phyloP scores from a whole-genome alignment of 768 basidiomycete genomes.

The Termitomyces sp. region DNA sequence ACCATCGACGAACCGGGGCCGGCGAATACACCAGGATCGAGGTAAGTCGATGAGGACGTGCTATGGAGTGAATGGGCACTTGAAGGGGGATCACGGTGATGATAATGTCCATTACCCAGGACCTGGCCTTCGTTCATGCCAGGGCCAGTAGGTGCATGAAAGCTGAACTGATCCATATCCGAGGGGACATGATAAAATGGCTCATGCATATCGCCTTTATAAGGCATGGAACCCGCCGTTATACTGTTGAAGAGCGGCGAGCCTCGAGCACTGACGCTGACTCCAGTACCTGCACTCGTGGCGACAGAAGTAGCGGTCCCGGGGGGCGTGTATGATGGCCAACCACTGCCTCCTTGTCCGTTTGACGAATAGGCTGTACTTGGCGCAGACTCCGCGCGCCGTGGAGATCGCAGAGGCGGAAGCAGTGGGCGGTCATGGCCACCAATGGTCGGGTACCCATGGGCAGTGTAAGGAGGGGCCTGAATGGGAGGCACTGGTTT shows the following conservation, averaged over 20 bases:
- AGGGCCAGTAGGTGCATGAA: conserved; percentile 33
- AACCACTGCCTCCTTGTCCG: conserved; percentile 44
- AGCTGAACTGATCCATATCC: conserved; percentile 52
- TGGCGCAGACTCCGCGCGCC: conserved; percentile 50
- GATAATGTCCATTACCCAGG: conserved; percentile 25
- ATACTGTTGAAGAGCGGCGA: conserved; percentile 41
- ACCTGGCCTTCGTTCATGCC: conserved; percentile 25
- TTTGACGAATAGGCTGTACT: conserved; percentile 47
- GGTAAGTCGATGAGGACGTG: conserved; percentile 15
- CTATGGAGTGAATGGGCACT: conserved; percentile 21
- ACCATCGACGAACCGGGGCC: conserved; percentile 25
- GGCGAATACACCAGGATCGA: conserved; percentile 21
- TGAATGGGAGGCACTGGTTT: conserved; percentile 14
- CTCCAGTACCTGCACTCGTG: conserved; percentile 39
- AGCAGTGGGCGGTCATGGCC: conserved; percentile 41
- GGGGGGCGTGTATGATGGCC: conserved; percentile 64
- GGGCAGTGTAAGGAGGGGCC: conserved; percentile 17
- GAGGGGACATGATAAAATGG: conserved; percentile 36
- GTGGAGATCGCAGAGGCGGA: conserved; percentile 40
- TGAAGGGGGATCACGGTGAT: conserved; percentile 24
- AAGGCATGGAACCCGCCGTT: conserved; percentile 18
- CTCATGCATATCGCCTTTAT: conserved; percentile 35
- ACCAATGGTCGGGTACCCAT: conserved; percentile 16
- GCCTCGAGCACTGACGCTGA: conserved; percentile 37
- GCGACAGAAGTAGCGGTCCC: conserved; percentile 51